Evolutionary conservation across 257 asterid genomes (phyloP).

Genomic region (Eucommia ulmoides): DNA sequence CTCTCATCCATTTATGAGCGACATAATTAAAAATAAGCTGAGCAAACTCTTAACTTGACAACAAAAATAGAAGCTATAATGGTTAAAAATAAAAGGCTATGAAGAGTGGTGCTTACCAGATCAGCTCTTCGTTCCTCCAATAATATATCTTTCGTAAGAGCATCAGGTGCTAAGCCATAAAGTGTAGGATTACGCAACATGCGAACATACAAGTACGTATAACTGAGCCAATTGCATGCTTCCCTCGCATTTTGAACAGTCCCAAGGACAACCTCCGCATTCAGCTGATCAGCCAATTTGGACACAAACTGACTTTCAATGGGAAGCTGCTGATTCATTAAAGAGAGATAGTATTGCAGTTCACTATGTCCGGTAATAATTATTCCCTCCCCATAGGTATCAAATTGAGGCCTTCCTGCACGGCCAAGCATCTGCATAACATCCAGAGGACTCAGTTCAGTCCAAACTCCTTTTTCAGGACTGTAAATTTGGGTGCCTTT

Average conservation of each 20-base stretch:
- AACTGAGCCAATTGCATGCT: slow-evolving; percentile 53
- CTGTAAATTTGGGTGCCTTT: slow-evolving; percentile 54
- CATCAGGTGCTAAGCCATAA: slow-evolving; percentile 41
- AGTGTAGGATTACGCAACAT: slow-evolving; percentile 50
- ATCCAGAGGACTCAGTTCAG: slow-evolving; percentile 53
- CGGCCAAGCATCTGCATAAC: slow-evolving; percentile 74
- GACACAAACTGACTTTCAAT: slow-evolving; percentile 36
- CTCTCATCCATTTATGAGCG: background rate
- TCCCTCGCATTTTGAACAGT: slow-evolving; percentile 55
- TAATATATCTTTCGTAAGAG: slow-evolving; percentile 21
- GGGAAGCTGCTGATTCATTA: slow-evolving; percentile 62
- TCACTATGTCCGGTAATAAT: slow-evolving; percentile 52
- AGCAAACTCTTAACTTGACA: background rate
- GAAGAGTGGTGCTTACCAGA: slow-evolving; percentile 22
- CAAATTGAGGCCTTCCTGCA: slow-evolving; percentile 61
- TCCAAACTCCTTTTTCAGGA: slow-evolving; percentile 63
- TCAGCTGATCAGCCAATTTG: slow-evolving; percentile 36
- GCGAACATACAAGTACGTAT: slow-evolving; percentile 42
- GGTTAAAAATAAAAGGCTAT: background rate
- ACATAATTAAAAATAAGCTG: background rate
- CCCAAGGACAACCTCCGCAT: slow-evolving; percentile 55
- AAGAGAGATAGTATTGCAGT: slow-evolving; percentile 39
- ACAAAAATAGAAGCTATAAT: no score
- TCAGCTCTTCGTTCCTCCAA: slow-evolving; percentile 57
- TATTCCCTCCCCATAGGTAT: slow-evolving; percentile 48